Conservation (phyloP, 2,329 filamentous ascomycete species). For the Penicillium italicum region DNA sequence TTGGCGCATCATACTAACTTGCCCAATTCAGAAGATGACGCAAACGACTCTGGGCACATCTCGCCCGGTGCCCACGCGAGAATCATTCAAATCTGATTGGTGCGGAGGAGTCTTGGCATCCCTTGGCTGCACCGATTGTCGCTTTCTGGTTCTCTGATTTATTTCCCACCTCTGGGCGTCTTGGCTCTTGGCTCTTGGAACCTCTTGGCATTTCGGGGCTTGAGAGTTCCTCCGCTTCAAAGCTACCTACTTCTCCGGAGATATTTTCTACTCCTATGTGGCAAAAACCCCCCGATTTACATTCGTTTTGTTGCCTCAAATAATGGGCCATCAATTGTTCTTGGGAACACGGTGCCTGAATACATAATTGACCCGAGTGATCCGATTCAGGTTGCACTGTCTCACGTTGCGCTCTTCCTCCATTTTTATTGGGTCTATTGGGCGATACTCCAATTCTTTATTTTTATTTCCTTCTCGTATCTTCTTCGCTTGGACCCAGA, state of each 20-base stretch:
- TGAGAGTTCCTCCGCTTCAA: slow-evolving; percentile 20
- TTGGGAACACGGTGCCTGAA: slow-evolving; percentile 6
- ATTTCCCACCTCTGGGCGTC: slow-evolving; percentile 2
- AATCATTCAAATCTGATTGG: slow-evolving; percentile 9
- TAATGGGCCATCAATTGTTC: background rate
- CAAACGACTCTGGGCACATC: slow-evolving; percentile 23
- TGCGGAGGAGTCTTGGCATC: slow-evolving; percentile 9
- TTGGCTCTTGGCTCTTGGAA: slow-evolving; percentile 21
- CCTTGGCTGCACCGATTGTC: background rate
- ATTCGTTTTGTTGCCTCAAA: background rate
- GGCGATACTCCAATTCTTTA: slow-evolving; percentile 4
- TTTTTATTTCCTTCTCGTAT: slow-evolving; percentile 10
- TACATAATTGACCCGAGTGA: slow-evolving; percentile 1
- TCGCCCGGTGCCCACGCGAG: slow-evolving; percentile 7
- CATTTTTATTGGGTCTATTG: slow-evolving; percentile 5
- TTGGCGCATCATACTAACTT: slow-evolving; percentile 12
- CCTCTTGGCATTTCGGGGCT: slow-evolving; percentile 19
- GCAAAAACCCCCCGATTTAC: background rate
- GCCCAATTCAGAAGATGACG: slow-evolving; percentile 16
- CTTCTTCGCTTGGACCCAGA: slow-evolving; percentile 7
- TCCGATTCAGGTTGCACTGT: slow-evolving; percentile 9
- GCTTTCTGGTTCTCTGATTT: background rate
- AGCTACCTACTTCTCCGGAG: slow-evolving; percentile 13
- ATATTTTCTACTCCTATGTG: background rate
- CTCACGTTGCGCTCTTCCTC: background rate